A percentile compares a stretch with the other conserved stretches of the same genome.
Evolutionary conservation across 1,139 yeast genomes (phyloP).

Genomic region (Kodamaea sp.): DNA sequence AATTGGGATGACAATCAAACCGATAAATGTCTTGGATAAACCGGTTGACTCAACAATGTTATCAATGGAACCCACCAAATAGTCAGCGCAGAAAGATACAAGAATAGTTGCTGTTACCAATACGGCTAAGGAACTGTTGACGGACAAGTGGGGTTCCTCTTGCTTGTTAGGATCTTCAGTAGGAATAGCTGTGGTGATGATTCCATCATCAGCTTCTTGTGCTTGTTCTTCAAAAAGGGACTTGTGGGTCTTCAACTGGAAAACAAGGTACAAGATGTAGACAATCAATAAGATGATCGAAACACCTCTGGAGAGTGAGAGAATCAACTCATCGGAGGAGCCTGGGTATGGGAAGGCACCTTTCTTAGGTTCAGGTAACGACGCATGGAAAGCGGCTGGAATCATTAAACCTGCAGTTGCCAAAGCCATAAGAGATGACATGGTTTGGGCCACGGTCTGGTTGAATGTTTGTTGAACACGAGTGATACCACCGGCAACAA

Average conservation of each 20-base stretch:
- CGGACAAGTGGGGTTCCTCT: conserved; percentile 37
- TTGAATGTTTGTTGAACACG: conserved; percentile 86
- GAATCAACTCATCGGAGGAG: conserved; percentile 51
- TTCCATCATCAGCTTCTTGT: conserved; percentile 40
- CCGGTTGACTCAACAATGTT: conserved; percentile 82
- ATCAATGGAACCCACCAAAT: conserved; percentile 89
- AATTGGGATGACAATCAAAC: conserved; percentile 89
- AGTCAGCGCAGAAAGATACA: conserved; percentile 92
- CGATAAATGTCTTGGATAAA: conserved; percentile 90
- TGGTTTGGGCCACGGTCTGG: conserved; percentile 96
- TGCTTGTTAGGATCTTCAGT: conserved; percentile 31
- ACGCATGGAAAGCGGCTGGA: conserved; percentile 95
- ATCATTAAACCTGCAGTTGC: conserved; percentile 85
- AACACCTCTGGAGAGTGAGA: conserved; percentile 83
- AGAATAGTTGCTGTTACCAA: conserved; percentile 69
- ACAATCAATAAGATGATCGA: conserved; percentile 76
- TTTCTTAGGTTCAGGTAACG: conserved; percentile 53
- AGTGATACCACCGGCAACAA: conserved; percentile 87
- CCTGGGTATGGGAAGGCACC: conserved; percentile 45
- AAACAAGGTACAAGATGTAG: conserved; percentile 74
- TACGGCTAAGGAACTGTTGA: conserved; percentile 44
- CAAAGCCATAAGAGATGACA: conserved; percentile 90
- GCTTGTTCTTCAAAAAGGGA: conserved; percentile 46
- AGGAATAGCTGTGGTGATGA: conserved; percentile 32
- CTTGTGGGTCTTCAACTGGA: conserved; percentile 88